Evolutionary conservation across 441 rosid species (phyloP), one percentile per base, ranked within the genome.

Genomic region (Corymbia citriodora): DNA sequence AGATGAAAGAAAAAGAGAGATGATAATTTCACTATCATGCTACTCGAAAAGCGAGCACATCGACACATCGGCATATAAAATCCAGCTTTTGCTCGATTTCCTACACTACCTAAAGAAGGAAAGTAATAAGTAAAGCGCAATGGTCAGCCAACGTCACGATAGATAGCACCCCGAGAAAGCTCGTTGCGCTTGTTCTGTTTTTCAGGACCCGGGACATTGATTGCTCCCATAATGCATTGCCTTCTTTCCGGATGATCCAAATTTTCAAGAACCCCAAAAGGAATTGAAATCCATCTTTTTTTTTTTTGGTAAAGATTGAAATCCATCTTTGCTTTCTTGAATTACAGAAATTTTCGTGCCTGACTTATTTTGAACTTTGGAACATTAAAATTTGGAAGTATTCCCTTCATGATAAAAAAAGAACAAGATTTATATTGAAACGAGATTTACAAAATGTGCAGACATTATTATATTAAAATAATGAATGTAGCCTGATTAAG

Each of bases 131-230:
- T 36, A 74, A 72, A 19, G 10, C 6, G 25, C 27, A 18, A 72
- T 17, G 2, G 25, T 72, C 19, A 15, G 15, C 36, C 27, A 33
- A 72, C 36, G 5, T 10, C 13, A 16, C 25, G 18, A 36, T 36
- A 7, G 12, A 72, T 36, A 19, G 15, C 15, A 19, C 12, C 13
- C 3, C 36, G 11, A 36, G 8, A 29, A 31, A 72, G 25, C 3
- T 1, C 2, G 0, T 1, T 18, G 4, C 0, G 1, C 49, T 36
- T 0, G 0, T 70, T 25, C 8, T 21, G 0, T 33, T 33, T 33
- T 33, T 33, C 6, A 10, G 6, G 45, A 68, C 21, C 1, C 7
- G 2, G 40, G 40, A 36, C 40, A 36, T 3, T 0, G 27, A 36
- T 19, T 0, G 3, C 9, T n/a, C 1, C 19, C 7, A 1, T 31